Base-by-base conservation (phyloP, 345 rosid species). In the Salix exigua region DNA sequence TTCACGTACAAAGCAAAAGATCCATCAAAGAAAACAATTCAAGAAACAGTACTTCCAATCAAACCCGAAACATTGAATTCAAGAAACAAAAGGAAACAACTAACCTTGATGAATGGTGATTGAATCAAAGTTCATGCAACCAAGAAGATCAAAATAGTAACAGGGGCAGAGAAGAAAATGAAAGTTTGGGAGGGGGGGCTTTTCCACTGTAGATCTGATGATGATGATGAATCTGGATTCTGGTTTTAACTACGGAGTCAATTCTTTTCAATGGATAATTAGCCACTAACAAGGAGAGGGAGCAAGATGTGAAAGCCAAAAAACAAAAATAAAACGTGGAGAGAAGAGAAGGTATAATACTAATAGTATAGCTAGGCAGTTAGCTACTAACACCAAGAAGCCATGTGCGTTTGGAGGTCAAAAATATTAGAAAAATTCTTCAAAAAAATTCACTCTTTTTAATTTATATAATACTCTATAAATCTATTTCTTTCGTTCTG, bases 391-490 rank as follows among this genome's bases (percentile, higher is more conserved):
- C 51, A 63, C 70, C 85, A 75, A 84, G 86, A 78, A 83, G 85
- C 91, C 93, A 88, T 85, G 88, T 88, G 90, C 92, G 69, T 58
- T 75, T 77, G 85, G 91, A 90, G 87, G 95, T 88, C 85, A 87
- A 89, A 81, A 87, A 72, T 68, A 86, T 73, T 89, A 80, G 84
- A 83, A 73, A 85, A 90, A 80, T 85, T 40, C 76, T 50, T 72
- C 74, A 58, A 58, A 58, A 33, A 33, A 33, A 6, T 21, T 58
- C 31, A 53, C n/a, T 37, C 19, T 65, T 53, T 18, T 11, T 60
- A 35, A 68, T 33, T 77, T 76, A 60, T 83, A 61, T 77, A 70
- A 26, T 55, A 26, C 64, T 70, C 26, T 48, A 28, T 38, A 73
- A 23, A 51, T 37, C 48, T 71, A 35, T 77, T 74, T 81, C 30